Conservation (phyloP, 192 early-diverging fungal species). For the Neocallimastix lanati region DNA sequence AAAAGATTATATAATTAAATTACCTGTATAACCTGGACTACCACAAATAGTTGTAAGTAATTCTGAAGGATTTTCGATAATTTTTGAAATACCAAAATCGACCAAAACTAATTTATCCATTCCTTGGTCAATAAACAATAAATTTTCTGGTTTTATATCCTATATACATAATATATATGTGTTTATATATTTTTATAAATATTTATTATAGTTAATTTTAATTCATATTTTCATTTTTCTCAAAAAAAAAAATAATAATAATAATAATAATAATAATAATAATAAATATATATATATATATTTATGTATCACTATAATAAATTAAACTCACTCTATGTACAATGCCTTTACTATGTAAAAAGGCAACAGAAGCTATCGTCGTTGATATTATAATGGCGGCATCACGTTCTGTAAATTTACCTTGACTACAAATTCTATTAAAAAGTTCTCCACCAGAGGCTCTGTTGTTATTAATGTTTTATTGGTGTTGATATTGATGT, state of each 20-base stretch:
- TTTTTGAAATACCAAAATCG: constrained; percentile 5
- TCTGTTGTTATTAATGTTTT: no score
- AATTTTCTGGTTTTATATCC: background rate
- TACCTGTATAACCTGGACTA: constrained; percentile 3
- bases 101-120: background rate
- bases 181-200: no score
- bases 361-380: constrained; percentile 57
- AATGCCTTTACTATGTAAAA: constrained; percentile 61
- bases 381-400: constrained; percentile 60
- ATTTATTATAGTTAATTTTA: no score
- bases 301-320: no score
- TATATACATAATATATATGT: no score
- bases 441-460: constrained; percentile 85
- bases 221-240: no score
- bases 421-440: constrained; percentile 54
- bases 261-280: no score
- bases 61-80: background rate
- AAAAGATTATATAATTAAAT: background rate
- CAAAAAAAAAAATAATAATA: no score
- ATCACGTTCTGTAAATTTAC: constrained; percentile 57
- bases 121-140: no score
- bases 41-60: constrained; percentile 3
- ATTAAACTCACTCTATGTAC: constrained; percentile 49
- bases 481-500: no score
- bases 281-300: no score